A percentile compares a stretch with the other conserved stretches of the same genome.
These are phyloP conservation scores for Aureobasidium lini DNA, from an alignment of 2,329 filamentous ascomycete genomes.

Conservation along the genomic window DNA sequence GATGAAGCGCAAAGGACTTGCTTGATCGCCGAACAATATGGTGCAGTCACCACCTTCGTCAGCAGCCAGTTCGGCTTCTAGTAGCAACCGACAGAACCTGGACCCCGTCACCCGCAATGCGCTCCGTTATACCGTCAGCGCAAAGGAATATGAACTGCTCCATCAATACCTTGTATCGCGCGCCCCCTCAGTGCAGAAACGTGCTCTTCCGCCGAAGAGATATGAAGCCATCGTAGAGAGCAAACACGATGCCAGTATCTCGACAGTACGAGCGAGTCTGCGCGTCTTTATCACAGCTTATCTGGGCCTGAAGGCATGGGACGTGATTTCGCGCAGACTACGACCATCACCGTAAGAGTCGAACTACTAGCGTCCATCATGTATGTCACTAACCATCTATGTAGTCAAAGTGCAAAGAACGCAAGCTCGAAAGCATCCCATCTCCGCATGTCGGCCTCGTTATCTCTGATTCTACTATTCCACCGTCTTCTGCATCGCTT, in stretches of 20 bases:
- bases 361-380: neutral
- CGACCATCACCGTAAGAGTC: neutral
- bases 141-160: constrained; percentile 76
- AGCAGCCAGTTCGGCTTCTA: neutral
- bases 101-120: constrained; percentile 78
- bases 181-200: constrained; percentile 52
- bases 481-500: constrained; percentile 89
- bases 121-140: constrained; percentile 74
- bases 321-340: constrained; percentile 33
- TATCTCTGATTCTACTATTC: constrained; percentile 78
- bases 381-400: neutral
- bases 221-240: constrained; percentile 46
- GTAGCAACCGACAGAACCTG: constrained; percentile 21
- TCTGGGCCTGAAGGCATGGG: constrained; percentile 40
- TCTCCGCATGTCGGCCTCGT: constrained; percentile 69
- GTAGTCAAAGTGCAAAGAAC: neutral
- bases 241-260: constrained; percentile 29
- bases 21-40: neutral
- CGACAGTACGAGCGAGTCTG: constrained; percentile 39
- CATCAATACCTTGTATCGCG: constrained; percentile 77
- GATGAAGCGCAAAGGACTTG: neutral
- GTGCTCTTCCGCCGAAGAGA: constrained; percentile 41
- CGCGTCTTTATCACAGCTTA: constrained; percentile 38
- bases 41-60: constrained; percentile 5
- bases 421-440: constrained; percentile 40